Evolutionary conservation across 495 filamentous ascomycete species (phyloP), one percentile per base, ranked within the genome.

Genomic region (Penicillium lagena): DNA sequence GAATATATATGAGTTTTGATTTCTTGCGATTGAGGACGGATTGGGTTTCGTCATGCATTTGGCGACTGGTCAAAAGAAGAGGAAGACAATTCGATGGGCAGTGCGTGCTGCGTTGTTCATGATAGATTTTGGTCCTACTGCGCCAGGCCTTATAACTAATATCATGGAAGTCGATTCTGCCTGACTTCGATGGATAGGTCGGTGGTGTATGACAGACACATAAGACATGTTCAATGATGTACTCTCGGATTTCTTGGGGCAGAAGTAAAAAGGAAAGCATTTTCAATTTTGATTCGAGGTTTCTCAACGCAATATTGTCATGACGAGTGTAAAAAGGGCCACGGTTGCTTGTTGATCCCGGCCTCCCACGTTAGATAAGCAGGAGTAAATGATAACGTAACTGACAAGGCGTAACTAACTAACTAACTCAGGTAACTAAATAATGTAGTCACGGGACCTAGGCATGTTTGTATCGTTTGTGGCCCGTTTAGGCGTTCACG

Each of bases 71-170:
- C 14, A 42, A 33, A 6, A 42, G 40, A 12, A 42, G 40, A 42
- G 40, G 33, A 2, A 41, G 7, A 35, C 37, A 47, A 13, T 28
- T 47, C n/a, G 45, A 41, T 32, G 29, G 30, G 37, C 37, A 22
- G 37, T 39, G 37, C 37, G 29, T 40, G 29, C 31, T 36, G n/a
- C 37, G 45, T 31, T 36, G 45, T 22, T 34, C 30, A 32, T 47
- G 30, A 35, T 43, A 43, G 22, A 29, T 22, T 42, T 17, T 34
- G 2, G 40, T 42, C 29, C 33, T 13, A n/a, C 13, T 32, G 11
- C 11, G 15, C 12, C 40, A 30, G 12, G 29, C 33, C 29, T 17
- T 32, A 12, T 33, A 13, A n/a, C 9, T 11, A 22, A 17, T 9
- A 12, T 35, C 40, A 9, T 35, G 29, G 40, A 17, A 42, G 29